Conservation (phyloP, 148 eudicot genomes). For the Arctostaphylos glauca region DNA sequence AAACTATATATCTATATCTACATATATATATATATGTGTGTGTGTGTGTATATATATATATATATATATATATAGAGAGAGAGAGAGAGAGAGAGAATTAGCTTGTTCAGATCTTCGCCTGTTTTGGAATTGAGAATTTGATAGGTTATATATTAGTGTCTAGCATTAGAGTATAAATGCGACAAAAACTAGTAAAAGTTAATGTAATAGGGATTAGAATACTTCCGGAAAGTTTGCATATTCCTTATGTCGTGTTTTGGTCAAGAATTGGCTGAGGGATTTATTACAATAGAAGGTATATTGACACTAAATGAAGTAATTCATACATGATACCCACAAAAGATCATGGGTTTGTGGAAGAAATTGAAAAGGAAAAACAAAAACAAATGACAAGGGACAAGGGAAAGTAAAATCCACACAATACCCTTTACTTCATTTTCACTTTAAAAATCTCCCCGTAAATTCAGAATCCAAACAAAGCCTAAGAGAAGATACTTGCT, state of each 20-base stretch:
- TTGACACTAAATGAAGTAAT: not conserved
- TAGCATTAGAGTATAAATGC: not conserved
- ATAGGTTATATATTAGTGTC: not conserved
- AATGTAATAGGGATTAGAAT: not conserved
- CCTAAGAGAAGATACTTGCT: not conserved
- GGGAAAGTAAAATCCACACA: not conserved
- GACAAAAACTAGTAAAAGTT: not conserved
- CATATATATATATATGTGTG: too few relatives aligned
- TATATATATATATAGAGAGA: too few relatives aligned
- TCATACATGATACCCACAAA: not conserved
- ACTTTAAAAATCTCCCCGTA: not conserved
- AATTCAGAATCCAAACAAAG: not conserved
- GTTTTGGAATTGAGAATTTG: not conserved
- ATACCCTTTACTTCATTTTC: not conserved
- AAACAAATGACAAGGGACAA: not conserved
- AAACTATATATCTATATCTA: too few relatives aligned
- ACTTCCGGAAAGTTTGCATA: not conserved
- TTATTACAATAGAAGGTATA: not conserved
- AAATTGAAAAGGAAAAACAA: not conserved
- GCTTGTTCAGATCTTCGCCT: not conserved
- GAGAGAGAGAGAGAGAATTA: too few relatives aligned
- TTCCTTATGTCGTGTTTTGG: not conserved
- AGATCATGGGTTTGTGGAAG: not conserved
- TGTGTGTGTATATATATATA: too few relatives aligned
- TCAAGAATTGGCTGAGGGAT: not conserved